Base-by-base conservation (phyloP, 352 stramenopile species). In the Phytophthora ramorum region DNA sequence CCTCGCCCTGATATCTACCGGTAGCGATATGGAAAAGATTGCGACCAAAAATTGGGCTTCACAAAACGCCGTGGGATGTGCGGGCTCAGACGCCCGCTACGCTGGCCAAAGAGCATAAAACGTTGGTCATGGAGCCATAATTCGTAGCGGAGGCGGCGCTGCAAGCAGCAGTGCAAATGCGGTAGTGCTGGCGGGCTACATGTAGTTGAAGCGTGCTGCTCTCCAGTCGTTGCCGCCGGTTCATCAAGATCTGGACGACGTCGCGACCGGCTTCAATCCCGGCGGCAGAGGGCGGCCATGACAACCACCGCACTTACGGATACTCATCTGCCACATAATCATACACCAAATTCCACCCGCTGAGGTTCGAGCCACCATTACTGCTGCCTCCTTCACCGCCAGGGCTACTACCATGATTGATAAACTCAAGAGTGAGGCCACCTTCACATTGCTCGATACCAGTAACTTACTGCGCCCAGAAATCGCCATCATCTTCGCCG, bases 321-420 rank as follows among this genome's bases (percentile, higher is more conserved):
- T 14, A 22, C 16, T 7, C 38, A n/a, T 58, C 7, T 12, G 14
- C 32, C 52, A 16, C 44, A 43, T 32, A 6, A 32, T 8, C 7
- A 1, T 4, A 32, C 26, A 32, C 26, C 26, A 32, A 32, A 6
- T 32, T 28, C n/a, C n/a, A 26, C 28, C 44, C 61, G n/a, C 45
- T 54, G 65, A 69, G 10, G 45, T 69, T 46, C 61, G 61, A 58
- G 47, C 61, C n/a, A n/a, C n/a, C n/a, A n/a, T n/a, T n/a, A n/a
- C n/a, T n/a, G n/a, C n/a, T n/a, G n/a, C n/a, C n/a, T n/a, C n/a
- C n/a, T n/a, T n/a, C n/a, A n/a, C n/a, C n/a, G n/a, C n/a, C n/a
- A n/a, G n/a, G n/a, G n/a, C n/a, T n/a, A n/a, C n/a, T n/a, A n/a
- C n/a, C n/a, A n/a, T n/a, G n/a, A n/a, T n/a, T n/a, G n/a, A n/a